phyloP scores from a whole-genome alignment of 2,329 filamentous ascomycete species.

The Microcyclospora pomicola region DNA sequence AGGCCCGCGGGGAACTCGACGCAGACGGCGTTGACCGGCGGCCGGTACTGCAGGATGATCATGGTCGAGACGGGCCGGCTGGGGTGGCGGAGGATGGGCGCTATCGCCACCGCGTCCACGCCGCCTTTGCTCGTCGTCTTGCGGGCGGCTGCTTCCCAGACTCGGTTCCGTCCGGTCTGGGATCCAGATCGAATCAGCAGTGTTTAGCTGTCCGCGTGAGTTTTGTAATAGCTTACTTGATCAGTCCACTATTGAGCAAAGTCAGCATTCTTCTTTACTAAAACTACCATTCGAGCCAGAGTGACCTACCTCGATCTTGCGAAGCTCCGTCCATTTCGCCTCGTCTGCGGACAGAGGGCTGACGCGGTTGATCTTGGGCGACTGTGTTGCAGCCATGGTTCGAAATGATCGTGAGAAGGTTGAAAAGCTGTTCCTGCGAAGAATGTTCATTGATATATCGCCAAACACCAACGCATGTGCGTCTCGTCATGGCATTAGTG shows the following conservation, averaged over 20 bases:
- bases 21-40: conserved; percentile 43
- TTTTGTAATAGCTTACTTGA: conserved; percentile 7
- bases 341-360: conserved; percentile 37
- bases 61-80: conserved; percentile 36
- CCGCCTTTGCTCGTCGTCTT: conserved; percentile 42
- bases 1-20: conserved; percentile 49
- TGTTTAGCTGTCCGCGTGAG: too few species aligned
- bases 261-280: background rate
- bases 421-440: too few species aligned
- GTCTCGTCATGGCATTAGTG: too few species aligned
- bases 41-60: conserved; percentile 45
- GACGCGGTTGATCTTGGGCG: conserved; percentile 34
- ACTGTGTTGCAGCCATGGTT: conserved; percentile 20
- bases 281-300: background rate
- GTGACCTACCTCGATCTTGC: conserved; percentile 32
- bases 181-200: background rate
- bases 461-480: too few species aligned
- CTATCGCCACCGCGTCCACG: conserved; percentile 46
- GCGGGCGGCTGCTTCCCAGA: conserved; percentile 38
- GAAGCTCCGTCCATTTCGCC: conserved; percentile 44
- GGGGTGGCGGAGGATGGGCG: conserved; percentile 39
- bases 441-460: too few species aligned
- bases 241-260: conserved; percentile 24
- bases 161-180: conserved; percentile 31
- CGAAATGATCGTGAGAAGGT: too few species aligned